Conservation (phyloP, 257 asterid species). For the Petrea volubilis region DNA sequence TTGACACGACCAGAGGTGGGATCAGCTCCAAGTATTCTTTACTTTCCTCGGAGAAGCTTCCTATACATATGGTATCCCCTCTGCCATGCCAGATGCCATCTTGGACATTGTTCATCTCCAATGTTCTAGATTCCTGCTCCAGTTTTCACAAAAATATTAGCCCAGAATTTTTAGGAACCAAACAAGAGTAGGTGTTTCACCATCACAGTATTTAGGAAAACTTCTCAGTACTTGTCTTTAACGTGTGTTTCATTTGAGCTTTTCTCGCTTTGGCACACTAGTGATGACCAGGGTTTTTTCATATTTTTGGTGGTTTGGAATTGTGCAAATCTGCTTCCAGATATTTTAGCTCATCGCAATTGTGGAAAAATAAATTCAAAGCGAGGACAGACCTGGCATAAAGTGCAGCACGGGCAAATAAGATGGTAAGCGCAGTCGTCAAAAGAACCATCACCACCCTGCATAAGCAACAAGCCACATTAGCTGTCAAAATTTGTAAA, state of each 20-base stretch:
- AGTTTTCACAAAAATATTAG: too few species aligned
- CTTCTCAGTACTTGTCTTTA: too few species aligned
- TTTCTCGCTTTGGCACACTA: too few species aligned
- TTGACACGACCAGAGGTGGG: conserved; percentile 47
- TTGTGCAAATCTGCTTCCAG: too few species aligned
- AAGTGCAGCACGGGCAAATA: conserved; percentile 85
- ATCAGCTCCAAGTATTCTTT: conserved; percentile 37
- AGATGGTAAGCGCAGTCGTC: conserved; percentile 85
- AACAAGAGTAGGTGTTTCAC: too few species aligned
- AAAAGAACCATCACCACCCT: conserved; percentile 70
- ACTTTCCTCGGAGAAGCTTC: conserved; percentile 51
- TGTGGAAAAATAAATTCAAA: too few species aligned
- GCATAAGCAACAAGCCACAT: conserved; percentile 29
- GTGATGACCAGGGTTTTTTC: too few species aligned
- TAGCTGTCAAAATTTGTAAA: conserved; percentile 20
- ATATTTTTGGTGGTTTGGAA: too few species aligned
- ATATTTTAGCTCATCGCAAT: too few species aligned
- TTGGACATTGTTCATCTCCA: conserved; percentile 96
- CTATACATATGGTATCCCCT: conserved; percentile 87
- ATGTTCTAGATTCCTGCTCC: conserved; percentile 94
- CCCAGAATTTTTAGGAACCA: too few species aligned
- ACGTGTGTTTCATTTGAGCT: too few species aligned
- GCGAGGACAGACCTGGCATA: conserved; percentile 80
- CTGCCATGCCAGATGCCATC: conserved; percentile 97
- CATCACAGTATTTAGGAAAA: too few species aligned